Evolutionary conservation across 148 eudicot species (phyloP).

Genomic region (Rheum nobile): DNA sequence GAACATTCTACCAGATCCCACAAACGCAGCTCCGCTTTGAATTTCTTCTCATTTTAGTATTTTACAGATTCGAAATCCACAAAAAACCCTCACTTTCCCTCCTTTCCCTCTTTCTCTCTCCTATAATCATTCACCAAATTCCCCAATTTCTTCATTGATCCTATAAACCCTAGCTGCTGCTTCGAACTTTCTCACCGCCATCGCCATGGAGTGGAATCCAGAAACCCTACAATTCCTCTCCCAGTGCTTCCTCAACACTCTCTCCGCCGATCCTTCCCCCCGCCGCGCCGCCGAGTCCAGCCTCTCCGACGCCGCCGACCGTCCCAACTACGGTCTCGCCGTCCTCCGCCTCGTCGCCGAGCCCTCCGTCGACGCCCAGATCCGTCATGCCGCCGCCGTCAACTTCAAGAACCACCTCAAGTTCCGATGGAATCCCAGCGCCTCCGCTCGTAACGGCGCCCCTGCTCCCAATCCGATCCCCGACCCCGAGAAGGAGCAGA

Average conservation of each 20-base stretch:
- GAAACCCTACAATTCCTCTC: slow-evolving; percentile 68
- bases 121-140: neutral
- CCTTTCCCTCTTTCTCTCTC: neutral
- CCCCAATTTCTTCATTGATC: neutral
- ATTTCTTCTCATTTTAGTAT: neutral
- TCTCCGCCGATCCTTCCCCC: slow-evolving; percentile 65
- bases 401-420: slow-evolving; percentile 85
- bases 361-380: slow-evolving; percentile 45
- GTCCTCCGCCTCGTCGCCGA: slow-evolving; percentile 74
- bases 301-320: slow-evolving; percentile 49
- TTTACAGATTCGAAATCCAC: neutral
- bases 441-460: slow-evolving; percentile 20
- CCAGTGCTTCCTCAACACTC: slow-evolving; percentile 67
- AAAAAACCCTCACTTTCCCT: neutral
- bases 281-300: slow-evolving; percentile 73
- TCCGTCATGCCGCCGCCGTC: slow-evolving; percentile 80
- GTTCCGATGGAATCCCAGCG: slow-evolving; percentile 44
- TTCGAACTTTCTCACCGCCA: neutral
- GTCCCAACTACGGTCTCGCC: slow-evolving; percentile 63
- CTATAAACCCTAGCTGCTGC: neutral
- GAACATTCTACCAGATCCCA: no score
- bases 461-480: slow-evolving; percentile 28
- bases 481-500: slow-evolving; percentile 60
- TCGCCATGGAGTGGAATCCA: slow-evolving; percentile 48
- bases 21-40: neutral